Conservation (phyloP, 2,329 filamentous ascomycete genomes). For the Microsporum ferrugineum region DNA sequence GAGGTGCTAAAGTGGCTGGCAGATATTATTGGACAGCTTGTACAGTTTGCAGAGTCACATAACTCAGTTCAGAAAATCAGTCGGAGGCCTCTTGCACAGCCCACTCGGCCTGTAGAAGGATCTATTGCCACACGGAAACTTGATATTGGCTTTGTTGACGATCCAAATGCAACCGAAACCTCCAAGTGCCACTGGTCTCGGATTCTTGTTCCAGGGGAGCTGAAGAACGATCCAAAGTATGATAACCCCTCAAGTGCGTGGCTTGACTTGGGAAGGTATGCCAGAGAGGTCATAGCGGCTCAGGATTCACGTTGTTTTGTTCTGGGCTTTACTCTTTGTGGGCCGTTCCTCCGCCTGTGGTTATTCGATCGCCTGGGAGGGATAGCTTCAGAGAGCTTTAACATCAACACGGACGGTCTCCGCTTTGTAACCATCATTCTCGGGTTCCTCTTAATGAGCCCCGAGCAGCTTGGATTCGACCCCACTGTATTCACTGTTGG, state of each 20-base stretch:
- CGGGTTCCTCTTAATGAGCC: slow-evolving; percentile 25
- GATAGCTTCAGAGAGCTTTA: slow-evolving; percentile 27
- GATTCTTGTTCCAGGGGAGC: slow-evolving; percentile 37
- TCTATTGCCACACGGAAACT: slow-evolving; percentile 26
- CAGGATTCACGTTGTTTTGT: slow-evolving; percentile 26
- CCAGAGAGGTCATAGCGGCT: slow-evolving; percentile 6
- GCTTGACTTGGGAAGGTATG: slow-evolving; percentile 20
- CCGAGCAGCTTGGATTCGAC: slow-evolving; percentile 36
- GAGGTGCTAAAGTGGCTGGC: slow-evolving; percentile 19
- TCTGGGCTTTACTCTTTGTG: slow-evolving; percentile 40
- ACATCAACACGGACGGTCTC: slow-evolving; percentile 8
- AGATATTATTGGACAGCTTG: slow-evolving; percentile 11
- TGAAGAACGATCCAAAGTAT: slow-evolving; percentile 15
- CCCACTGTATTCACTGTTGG: slow-evolving; percentile 29
- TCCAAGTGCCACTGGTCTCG: slow-evolving; percentile 29
- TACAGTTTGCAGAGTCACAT: slow-evolving; percentile 12
- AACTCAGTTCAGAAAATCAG: background rate
- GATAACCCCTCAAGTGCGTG: slow-evolving; percentile 20
- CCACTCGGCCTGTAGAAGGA: slow-evolving; percentile 18
- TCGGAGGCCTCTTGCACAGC: slow-evolving; percentile 15
- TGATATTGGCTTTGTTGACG: slow-evolving; percentile 27
- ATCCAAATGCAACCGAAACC: slow-evolving; percentile 15
- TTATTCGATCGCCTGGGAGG: slow-evolving; percentile 38
- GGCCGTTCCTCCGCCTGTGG: slow-evolving; percentile 38
- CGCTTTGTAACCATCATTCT: slow-evolving; percentile 3